phyloP scores from a whole-genome alignment of 306 rosid species.

The Glycine soja region DNA sequence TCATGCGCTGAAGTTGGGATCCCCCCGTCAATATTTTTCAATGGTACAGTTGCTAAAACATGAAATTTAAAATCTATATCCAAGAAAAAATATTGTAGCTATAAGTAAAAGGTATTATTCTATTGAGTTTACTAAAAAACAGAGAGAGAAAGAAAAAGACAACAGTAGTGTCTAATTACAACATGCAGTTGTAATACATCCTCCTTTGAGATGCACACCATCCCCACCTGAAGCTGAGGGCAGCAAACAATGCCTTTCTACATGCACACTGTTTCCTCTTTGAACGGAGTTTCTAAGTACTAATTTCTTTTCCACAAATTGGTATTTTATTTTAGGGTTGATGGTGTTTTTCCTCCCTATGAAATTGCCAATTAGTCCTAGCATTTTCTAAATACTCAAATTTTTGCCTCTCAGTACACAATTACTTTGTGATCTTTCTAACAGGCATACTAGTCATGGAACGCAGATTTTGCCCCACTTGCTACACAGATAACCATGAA shows the following conservation, averaged over 20 bases:
- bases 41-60: background rate
- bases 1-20: too few species aligned
- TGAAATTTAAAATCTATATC: background rate
- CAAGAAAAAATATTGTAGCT: constrained; percentile 14
- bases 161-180: background rate
- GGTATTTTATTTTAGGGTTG: background rate
- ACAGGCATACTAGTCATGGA: background rate
- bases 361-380: background rate
- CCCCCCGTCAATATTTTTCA: background rate
- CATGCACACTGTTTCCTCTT: background rate
- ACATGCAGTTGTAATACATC: background rate
- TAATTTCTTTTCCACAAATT: background rate
- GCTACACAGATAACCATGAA: background rate
- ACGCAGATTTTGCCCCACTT: background rate
- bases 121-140: background rate
- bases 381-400: background rate
- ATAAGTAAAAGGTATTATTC: background rate
- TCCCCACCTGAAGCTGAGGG: background rate
- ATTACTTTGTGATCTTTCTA: background rate
- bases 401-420: background rate
- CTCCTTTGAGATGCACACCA: constrained; percentile 2
- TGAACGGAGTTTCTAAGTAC: background rate
- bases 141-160: background rate
- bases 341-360: background rate
- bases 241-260: constrained; percentile 10